Conservation (phyloP, 495 filamentous ascomycete genomes). For the Aspergillus hancockii region DNA sequence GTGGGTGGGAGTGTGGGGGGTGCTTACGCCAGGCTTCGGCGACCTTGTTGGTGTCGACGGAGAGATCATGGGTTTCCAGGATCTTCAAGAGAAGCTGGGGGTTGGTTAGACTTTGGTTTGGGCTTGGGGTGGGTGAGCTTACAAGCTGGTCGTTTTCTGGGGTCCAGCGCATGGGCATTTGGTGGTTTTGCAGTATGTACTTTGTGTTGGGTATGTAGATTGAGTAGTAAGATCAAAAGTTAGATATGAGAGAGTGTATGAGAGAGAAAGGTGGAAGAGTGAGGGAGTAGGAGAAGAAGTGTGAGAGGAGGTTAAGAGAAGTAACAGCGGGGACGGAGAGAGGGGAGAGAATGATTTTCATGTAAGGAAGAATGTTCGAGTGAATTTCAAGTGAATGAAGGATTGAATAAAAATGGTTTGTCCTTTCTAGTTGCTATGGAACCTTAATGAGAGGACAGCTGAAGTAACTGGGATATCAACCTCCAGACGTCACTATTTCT, state of each 20-base stretch:
- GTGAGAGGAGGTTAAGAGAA: neutral
- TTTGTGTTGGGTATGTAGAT: neutral
- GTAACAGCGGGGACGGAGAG: neutral
- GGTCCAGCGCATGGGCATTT: constrained; percentile 47
- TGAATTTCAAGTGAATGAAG: neutral
- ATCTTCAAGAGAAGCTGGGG: constrained; percentile 49
- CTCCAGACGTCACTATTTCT: no score
- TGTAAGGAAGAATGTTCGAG: neutral
- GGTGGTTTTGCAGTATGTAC: constrained; percentile 9
- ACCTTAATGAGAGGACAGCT: neutral
- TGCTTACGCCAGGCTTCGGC: constrained; percentile 48
- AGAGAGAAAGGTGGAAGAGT: neutral
- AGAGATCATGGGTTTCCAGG: constrained; percentile 44
- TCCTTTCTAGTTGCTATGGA: neutral
- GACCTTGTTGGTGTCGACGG: constrained; percentile 39
- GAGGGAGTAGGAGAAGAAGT: constrained; percentile 3
- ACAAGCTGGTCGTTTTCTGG: constrained; percentile 43
- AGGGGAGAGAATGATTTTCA: neutral
- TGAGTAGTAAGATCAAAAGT: neutral
- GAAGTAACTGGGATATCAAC: no score
- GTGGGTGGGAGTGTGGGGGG: no score
- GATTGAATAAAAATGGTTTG: neutral
- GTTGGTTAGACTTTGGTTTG: constrained; percentile 1
- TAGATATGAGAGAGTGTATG: neutral
- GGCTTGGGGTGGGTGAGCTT: constrained; percentile 5